phyloP scores from a whole-genome alignment of 805 yeast species.

The Nematodospora valgi region DNA sequence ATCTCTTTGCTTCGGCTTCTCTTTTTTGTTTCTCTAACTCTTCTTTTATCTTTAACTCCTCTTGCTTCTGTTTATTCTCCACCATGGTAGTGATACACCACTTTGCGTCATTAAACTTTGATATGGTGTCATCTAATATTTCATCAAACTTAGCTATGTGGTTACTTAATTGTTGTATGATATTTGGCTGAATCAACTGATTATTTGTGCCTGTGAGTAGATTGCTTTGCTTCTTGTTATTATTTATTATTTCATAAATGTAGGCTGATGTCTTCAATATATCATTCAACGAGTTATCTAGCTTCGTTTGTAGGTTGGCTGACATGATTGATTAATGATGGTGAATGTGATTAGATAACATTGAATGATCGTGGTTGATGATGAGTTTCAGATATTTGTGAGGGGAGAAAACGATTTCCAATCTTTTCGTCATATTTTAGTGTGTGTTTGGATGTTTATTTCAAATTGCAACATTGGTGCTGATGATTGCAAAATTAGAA shows the following conservation, averaged over 20 bases:
- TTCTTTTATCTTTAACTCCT: slow-evolving; percentile 35
- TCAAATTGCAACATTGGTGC: too few species aligned
- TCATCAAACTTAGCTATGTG: slow-evolving; percentile 38
- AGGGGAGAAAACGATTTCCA: not conserved
- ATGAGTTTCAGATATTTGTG: not conserved
- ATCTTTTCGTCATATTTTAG: too few species aligned
- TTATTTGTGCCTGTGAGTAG: slow-evolving; percentile 40
- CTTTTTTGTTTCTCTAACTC: slow-evolving; percentile 29
- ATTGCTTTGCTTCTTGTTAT: slow-evolving; percentile 39
- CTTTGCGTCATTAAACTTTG: slow-evolving; percentile 39
- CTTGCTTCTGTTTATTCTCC: slow-evolving; percentile 40
- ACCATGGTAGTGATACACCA: slow-evolving; percentile 44
- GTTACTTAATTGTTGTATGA: slow-evolving; percentile 31
- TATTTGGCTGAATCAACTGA: slow-evolving; percentile 36
- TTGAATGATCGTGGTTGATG: not conserved
- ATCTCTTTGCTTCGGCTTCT: slow-evolving; percentile 24
- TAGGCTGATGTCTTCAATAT: slow-evolving; percentile 41
- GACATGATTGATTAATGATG: slow-evolving; percentile 5
- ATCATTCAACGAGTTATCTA: slow-evolving; percentile 38
- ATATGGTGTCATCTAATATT: slow-evolving; percentile 39
- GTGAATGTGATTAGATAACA: not conserved
- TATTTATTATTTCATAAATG: slow-evolving; percentile 39
- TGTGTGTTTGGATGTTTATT: too few species aligned
- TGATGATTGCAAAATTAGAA: too few species aligned
- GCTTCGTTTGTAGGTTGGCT: slow-evolving; percentile 36